A percentile compares a stretch with the other conserved stretches of the same genome.
Conservation (phyloP, 2,329 filamentous ascomycete genomes). For the Botrytis porri region DNA sequence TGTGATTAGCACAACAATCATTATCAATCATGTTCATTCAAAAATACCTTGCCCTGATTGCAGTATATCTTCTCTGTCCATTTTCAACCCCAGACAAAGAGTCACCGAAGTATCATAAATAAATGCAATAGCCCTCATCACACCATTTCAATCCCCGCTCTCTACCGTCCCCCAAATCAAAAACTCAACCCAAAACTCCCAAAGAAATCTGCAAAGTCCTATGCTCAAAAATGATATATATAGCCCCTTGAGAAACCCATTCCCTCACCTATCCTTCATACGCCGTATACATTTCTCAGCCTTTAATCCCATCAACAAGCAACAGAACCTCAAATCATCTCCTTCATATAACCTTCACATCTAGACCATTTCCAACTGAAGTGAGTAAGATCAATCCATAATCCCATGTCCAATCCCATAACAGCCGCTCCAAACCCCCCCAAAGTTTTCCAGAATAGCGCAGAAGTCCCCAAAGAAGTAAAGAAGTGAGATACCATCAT, state of each 20-base stretch:
- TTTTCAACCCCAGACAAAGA: not conserved
- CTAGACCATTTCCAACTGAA: not conserved
- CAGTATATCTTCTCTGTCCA: not conserved
- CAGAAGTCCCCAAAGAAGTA: too few species aligned
- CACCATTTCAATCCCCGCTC: not conserved
- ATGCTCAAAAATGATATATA: not conserved
- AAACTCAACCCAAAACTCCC: not conserved
- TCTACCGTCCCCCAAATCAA: not conserved
- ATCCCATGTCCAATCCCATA: not conserved
- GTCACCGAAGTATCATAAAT: not conserved
- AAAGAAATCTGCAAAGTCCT: not conserved
- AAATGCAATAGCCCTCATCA: not conserved
- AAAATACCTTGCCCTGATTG: not conserved
- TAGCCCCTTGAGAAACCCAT: not conserved
- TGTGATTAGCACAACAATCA: not conserved
- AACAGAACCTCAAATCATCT: fast-evolving
- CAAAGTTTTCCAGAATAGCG: not conserved
- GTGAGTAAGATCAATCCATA: not conserved
- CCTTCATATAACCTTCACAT: fast-evolving
- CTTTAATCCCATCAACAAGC: not conserved
- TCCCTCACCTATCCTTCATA: not conserved
- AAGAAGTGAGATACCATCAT: not conserved
- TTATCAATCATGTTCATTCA: not conserved
- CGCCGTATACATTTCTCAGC: not conserved
- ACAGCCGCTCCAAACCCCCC: not conserved